Percentiles rank a stretch among this genome's conserved stretches.
Conservation (phyloP, 306 rosid genomes). For the Begonia masoniana region DNA sequence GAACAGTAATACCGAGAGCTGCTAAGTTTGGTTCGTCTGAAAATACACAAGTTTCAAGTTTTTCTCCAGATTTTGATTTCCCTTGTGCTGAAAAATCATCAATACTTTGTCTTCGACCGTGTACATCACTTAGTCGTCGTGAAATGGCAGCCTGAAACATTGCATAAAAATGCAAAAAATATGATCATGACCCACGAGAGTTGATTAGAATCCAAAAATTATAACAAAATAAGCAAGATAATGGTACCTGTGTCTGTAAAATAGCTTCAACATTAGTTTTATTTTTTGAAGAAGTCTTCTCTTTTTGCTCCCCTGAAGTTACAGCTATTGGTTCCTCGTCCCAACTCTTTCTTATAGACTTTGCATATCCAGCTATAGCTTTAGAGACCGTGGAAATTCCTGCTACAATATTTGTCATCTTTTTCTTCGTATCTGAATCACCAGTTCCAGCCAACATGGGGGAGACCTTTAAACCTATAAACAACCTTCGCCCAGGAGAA, state of each 20-base stretch:
- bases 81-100: constrained; percentile 36
- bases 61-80: constrained; percentile 19
- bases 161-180: not conserved
- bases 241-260: constrained; percentile 1
- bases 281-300: constrained; percentile 34
- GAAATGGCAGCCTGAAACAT: constrained; percentile 60
- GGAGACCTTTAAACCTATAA: constrained; percentile 53
- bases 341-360: constrained; percentile 67
- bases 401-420: constrained; percentile 41
- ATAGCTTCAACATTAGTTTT: constrained; percentile 52
- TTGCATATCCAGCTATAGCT: constrained; percentile 51
- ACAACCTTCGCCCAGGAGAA: constrained; percentile 74
- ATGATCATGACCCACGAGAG: not conserved
- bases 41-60: constrained; percentile 14
- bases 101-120: constrained; percentile 24
- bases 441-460: constrained; percentile 28
- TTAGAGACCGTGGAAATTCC: constrained; percentile 72
- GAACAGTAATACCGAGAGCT: constrained; percentile 50
- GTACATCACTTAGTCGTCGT: constrained; percentile 78
- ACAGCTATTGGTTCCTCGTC: constrained; percentile 39
- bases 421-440: constrained; percentile 61
- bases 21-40: constrained; percentile 27
- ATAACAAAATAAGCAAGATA: too few species aligned
- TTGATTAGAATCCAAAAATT: too few species aligned
- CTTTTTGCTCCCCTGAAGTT: constrained; percentile 28